phyloP scores from a whole-genome alignment of 1,284 basidiomycete genomes.

The Ganoderma meredithae region DNA sequence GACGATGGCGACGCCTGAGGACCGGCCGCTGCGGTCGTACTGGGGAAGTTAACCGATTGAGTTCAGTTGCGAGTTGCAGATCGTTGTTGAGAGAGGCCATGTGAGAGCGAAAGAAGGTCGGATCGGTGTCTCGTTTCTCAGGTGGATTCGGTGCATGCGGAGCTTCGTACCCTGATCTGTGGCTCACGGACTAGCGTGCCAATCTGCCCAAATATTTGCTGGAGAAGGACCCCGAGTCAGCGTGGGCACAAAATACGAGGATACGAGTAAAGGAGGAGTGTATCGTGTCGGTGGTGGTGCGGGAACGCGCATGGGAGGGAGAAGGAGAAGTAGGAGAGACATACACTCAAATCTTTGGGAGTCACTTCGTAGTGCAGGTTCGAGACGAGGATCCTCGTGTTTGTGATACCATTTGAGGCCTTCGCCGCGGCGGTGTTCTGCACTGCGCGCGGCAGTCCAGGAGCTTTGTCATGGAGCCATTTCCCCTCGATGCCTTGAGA shows the following conservation, averaged over 20 bases:
- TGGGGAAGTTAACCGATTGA: slow-evolving; percentile 43
- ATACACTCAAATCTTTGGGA: slow-evolving; percentile 86
- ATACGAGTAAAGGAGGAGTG: not conserved
- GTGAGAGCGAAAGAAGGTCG: slow-evolving; percentile 53
- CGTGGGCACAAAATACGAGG: not conserved
- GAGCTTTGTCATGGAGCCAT: slow-evolving; percentile 76
- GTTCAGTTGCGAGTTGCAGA: slow-evolving; percentile 8
- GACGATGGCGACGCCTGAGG: slow-evolving; percentile 84
- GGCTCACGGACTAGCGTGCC: slow-evolving; percentile 93
- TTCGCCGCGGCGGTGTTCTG: slow-evolving; percentile 35
- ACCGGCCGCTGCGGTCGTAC: slow-evolving; percentile 97
- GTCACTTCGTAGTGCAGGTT: slow-evolving; percentile 96
- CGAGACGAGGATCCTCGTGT: slow-evolving; percentile 80
- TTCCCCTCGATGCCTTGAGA: slow-evolving; percentile 59
- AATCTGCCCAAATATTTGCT: slow-evolving; percentile 93
- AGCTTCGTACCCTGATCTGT: slow-evolving; percentile 89
- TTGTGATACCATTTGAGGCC: slow-evolving; percentile 44
- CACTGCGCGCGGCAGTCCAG: slow-evolving; percentile 46
- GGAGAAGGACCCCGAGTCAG: slow-evolving; percentile 24
- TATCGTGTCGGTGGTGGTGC: not conserved
- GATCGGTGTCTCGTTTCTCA: slow-evolving; percentile 50
- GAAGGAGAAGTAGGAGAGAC: slow-evolving; percentile 36
- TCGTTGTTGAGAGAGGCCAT: slow-evolving; percentile 12
- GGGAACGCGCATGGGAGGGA: not conserved
- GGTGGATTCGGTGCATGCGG: slow-evolving; percentile 64